phyloP scores from a whole-genome alignment of 345 rosid genomes.

The Sisymbrium irio region DNA sequence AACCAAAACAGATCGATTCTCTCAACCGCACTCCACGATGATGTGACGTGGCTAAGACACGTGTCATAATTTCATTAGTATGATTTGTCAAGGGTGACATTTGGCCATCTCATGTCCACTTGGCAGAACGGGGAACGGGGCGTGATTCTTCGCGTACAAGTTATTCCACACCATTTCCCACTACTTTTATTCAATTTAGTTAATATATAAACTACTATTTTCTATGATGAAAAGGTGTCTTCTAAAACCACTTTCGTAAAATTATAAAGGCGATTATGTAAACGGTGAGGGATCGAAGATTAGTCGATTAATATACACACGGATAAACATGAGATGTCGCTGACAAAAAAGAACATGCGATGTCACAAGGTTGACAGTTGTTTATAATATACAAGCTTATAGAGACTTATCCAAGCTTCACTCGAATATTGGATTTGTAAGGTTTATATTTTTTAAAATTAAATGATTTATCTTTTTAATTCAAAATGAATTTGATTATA shows the following conservation, averaged over 20 bases:
- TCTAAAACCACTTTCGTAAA: not conserved
- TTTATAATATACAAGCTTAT: not conserved
- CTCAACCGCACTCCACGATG: slow-evolving; percentile 21
- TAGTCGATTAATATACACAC: not conserved
- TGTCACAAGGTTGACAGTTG: not conserved
- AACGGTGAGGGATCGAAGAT: too few species aligned
- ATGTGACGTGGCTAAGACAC: not conserved
- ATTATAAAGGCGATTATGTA: too few species aligned
- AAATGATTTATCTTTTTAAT: too few species aligned
- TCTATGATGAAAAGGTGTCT: not conserved
- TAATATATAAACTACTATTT: not conserved
- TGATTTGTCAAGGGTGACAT: not conserved
- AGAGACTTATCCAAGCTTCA: not conserved
- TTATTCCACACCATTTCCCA: slow-evolving; percentile 19
- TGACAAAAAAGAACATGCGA: not conserved
- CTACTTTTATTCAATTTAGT: not conserved
- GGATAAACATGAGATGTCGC: slow-evolving; percentile 19
- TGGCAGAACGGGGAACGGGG: slow-evolving; percentile 22
- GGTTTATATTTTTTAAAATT: too few species aligned
- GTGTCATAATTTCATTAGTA: not conserved
- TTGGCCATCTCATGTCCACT: slow-evolving; percentile 18
- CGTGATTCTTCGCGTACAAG: slow-evolving; percentile 30
- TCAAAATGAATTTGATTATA: too few species aligned
- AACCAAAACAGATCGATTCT: not conserved
- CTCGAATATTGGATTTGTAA: not conserved